Evolutionary conservation across 2,329 filamentous ascomycete genomes (phyloP), one percentile per base, ranked within the genome.

Genomic region (Talaromyces rugulosus): DNA sequence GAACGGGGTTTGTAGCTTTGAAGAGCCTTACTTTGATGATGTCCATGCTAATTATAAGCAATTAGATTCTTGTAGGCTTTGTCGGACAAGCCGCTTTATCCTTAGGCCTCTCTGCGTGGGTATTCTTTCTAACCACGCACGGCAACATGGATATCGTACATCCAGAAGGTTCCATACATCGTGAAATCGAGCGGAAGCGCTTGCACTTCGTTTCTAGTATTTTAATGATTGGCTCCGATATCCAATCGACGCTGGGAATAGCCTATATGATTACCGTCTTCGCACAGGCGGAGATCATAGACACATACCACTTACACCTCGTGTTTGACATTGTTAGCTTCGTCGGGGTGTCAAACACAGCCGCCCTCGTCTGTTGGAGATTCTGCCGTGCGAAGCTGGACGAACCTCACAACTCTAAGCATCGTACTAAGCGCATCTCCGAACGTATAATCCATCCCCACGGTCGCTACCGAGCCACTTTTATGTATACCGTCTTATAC

Each of bases 261-360:
- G 71, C 71, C n/a, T 70, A 71, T 53, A 67, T 74, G 63, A 66
- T 73, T 42, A 72, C 70, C 9, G 64, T 65, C 28, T 71, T 73
- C 63, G n/a, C 68, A 5, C 59, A 62, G 57, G 62, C 47, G 30
- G 14, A 44, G 12, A 56, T 65, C 33, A 69, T 74, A 27, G 72
- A 73, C 55, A 62, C 72, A 28, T 74, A 74, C 61, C 72, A 74
- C 57, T 56, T 73, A 4, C 72, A 70, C 33, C 65, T 75, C 16
- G 71, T 72, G n/a, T 75, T 67, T 62, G 72, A 74, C 59, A 74
- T 70, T 40, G 68, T 69, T 28, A 72, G 72, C 61, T 72, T 74
- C 57, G 72, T 74, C 42, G 72, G 70, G 4, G 68, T 72, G 23
- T 72, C 71, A 0, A 71, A 71, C 42, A 69, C 71, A 9, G 72